Conservation (phyloP, 2,329 filamentous ascomycete species). For the Xylariaceae sp. region DNA sequence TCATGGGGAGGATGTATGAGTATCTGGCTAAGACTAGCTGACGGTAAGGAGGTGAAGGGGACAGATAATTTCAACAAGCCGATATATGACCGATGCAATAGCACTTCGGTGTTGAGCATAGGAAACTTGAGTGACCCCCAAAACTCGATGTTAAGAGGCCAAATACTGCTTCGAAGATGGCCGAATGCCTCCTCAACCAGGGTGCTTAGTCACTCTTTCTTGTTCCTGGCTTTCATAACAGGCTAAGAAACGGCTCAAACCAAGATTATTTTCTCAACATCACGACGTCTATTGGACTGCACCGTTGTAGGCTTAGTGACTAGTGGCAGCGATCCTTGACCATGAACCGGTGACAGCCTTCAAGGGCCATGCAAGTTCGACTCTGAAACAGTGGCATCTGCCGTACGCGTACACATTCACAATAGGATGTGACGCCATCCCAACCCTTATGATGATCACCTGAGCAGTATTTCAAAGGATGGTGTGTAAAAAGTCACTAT, state of each 20-base stretch:
- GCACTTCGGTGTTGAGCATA: not conserved
- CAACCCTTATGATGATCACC: not conserved
- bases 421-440: constrained; percentile 14
- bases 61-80: too few species aligned
- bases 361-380: constrained; percentile 19
- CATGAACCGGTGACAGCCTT: constrained; percentile 19
- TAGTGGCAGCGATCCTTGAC: constrained; percentile 7
- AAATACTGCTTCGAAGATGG: too few species aligned
- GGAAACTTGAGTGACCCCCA: not conserved
- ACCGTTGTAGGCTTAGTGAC: not conserved
- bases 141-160: too few species aligned
- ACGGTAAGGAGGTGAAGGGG: too few species aligned
- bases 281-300: constrained; percentile 5
- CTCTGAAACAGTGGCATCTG: constrained; percentile 33
- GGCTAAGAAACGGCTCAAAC: not conserved
- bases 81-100: too few species aligned
- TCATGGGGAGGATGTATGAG: too few species aligned
- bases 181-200: too few species aligned
- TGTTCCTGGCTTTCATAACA: not conserved
- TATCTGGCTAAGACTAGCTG: too few species aligned
- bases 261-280: not conserved
- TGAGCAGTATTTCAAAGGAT: not conserved
- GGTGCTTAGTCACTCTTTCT: not conserved
- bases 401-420: constrained; percentile 26
- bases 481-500: not conserved